Evolutionary conservation across 495 filamentous ascomycete genomes (phyloP), one percentile per base, ranked within the genome.

Genomic region (Lindgomyces ingoldianus): DNA sequence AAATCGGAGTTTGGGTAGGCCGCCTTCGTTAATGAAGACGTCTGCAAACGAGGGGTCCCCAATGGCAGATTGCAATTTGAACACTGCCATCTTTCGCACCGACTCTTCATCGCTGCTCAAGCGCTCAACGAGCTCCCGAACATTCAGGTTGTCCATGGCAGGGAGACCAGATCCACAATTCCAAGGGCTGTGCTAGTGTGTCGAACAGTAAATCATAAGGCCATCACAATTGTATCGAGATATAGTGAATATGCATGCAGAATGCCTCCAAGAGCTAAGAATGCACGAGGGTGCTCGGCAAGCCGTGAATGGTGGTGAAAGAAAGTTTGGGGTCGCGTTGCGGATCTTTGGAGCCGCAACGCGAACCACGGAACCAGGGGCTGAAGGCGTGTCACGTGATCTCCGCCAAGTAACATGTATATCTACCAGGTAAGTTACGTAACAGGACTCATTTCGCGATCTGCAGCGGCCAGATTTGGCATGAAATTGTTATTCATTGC

Each of bases 21-120:
- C 94, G 46, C 92, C 95, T 62, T 91, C 89, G 14, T 86, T 83
- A 22, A 98, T 96, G 79, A 98, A 99, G 59, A 93, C 83, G 74
- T 98, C 95, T 45, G 94, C 95, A 73, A 99, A 98, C 50, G 91
- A 91, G 3, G 94, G 94, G 74, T 99, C 95, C 70, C 91, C 91
- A 72, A 99, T 96, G 62, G 87, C 90, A 42, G 85, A 83, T 76
- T 99, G 94, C 41, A 99, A 85, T 76, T 96, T 96, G 83, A 99
- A 99, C 61, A 92, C 95, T 12, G 94, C 94, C 91, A 96, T 97
- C 80, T 99, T 99, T 69, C 94, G 91, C 57, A 91, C 90, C 30
- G 90, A 90, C 83, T 98, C 95, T 84, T 90, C 87, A 49, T 89
- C 86, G 71, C 85, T 87, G 30, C 85, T 84, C 53, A 91, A 79